Percentiles rank a stretch among this genome's conserved stretches.
phyloP scores from a whole-genome alignment of 2,329 filamentous ascomycete genomes.

The Penicillium nordicum region DNA sequence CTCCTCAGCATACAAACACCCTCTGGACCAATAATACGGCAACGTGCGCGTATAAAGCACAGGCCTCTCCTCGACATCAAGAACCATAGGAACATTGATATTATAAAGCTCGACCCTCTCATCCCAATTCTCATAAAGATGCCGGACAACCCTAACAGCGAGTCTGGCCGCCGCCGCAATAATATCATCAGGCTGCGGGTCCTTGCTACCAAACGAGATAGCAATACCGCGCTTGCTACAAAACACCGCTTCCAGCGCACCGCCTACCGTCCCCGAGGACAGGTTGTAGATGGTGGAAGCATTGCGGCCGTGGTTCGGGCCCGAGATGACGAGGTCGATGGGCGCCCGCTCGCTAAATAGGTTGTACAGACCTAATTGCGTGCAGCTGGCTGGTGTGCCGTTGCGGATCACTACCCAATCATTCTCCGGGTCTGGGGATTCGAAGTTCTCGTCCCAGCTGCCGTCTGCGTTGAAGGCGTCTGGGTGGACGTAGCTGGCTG shows the following conservation, averaged over 20 bases:
- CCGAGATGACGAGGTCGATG: conserved; percentile 70
- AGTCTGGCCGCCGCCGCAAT: conserved; percentile 70
- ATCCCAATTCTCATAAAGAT: conserved; percentile 69
- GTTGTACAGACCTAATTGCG: conserved; percentile 73
- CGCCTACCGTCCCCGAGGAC: conserved; percentile 71
- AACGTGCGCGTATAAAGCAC: conserved; percentile 74
- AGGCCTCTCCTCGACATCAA: conserved; percentile 64
- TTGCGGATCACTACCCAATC: conserved; percentile 71
- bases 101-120: conserved; percentile 73
- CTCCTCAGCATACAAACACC: conserved; percentile 76
- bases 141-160: conserved; percentile 69
- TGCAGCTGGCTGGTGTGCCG: conserved; percentile 71
- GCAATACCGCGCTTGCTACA: conserved; percentile 69
- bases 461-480: conserved; percentile 55
- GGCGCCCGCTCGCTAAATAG: conserved; percentile 66
- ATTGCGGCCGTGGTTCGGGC: conserved; percentile 76
- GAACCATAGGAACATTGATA: conserved; percentile 79
- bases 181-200: conserved; percentile 70
- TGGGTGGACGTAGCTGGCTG: conserved; percentile 72
- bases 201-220: conserved; percentile 76
- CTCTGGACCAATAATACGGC: conserved; percentile 79
- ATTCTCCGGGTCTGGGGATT: not conserved
- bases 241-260: conserved; percentile 69
- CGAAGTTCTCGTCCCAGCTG: conserved; percentile 41
- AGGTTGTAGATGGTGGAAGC: conserved; percentile 73